Conservation (phyloP, 352 stramenopile species). For the Phytopythium boreale region DNA sequence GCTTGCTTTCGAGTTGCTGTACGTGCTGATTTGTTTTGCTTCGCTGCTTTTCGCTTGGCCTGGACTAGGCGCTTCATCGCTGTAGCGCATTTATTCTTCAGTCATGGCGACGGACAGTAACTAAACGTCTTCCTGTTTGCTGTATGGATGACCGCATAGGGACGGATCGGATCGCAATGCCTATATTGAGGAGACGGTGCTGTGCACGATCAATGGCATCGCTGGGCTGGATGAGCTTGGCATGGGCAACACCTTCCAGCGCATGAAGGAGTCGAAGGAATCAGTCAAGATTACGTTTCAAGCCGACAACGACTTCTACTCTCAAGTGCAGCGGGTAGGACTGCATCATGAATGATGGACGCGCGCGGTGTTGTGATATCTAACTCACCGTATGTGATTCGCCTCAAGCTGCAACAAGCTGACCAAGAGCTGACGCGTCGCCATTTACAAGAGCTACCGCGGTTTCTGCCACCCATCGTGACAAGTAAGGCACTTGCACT, state of each 20-base stretch:
- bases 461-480: conserved; percentile 80
- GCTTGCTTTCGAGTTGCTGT: conserved; percentile 37
- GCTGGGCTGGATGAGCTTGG: conserved; percentile 28
- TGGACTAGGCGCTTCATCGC: not conserved
- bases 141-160: conserved; percentile 14
- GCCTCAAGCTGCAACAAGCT: conserved; percentile 59
- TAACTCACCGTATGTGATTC: not conserved
- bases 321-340: conserved; percentile 67
- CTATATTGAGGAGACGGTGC: conserved; percentile 91
- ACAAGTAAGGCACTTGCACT: conserved; percentile 22
- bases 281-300: conserved; percentile 78
- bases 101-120: not conserved
- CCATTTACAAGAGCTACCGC: conserved; percentile 71
- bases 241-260: conserved; percentile 20
- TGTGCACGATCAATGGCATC: conserved; percentile 64
- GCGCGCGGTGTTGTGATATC: conserved; percentile 7
- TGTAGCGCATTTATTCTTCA: not conserved
- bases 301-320: conserved; percentile 98
- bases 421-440: conserved; percentile 50
- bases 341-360: not conserved
- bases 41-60: not conserved
- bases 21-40: not conserved
- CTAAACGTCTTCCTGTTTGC: not conserved
- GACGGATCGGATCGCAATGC: conserved; percentile 59
- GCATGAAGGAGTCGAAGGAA: conserved; percentile 14